Percentiles rank a stretch among this genome's conserved stretches.
These are phyloP conservation scores for Colletotrichum tabaci DNA, from an alignment of 2,329 filamentous ascomycete genomes.

Conservation along the genomic window DNA sequence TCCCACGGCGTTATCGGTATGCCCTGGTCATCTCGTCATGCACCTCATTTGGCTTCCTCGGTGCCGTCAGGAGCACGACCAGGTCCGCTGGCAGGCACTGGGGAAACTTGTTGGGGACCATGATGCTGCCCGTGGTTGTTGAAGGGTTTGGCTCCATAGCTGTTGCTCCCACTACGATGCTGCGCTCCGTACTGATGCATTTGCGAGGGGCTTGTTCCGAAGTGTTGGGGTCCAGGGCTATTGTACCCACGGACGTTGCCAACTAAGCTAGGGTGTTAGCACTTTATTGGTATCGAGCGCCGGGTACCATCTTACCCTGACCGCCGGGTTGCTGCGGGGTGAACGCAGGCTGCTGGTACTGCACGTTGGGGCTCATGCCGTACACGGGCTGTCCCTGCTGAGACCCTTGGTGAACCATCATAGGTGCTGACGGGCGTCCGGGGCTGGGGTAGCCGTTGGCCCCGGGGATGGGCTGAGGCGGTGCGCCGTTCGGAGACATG, in stretches of 20 bases:
- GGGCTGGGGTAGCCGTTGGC: constrained; percentile 91
- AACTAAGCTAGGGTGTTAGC: constrained; percentile 65
- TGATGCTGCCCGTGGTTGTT: constrained; percentile 53
- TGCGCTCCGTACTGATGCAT: constrained; percentile 74
- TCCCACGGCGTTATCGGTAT: constrained; percentile 22
- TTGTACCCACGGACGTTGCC: constrained; percentile 73
- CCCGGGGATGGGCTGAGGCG: constrained; percentile 73
- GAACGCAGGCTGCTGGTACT: constrained; percentile 83
- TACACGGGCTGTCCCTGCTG: constrained; percentile 88
- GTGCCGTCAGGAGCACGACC: constrained; percentile 55
- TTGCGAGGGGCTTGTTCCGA: constrained; percentile 76
- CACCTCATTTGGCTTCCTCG: constrained; percentile 62
- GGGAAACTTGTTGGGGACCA: constrained; percentile 58
- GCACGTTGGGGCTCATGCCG: constrained; percentile 82
- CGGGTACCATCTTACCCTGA: constrained; percentile 73
- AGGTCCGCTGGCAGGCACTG: constrained; percentile 52
- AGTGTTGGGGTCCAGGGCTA: constrained; percentile 73
- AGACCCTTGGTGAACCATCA: constrained; percentile 96
- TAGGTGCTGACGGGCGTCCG: constrained; percentile 81
- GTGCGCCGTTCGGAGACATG: constrained; percentile 71
- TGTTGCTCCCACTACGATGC: constrained; percentile 72
- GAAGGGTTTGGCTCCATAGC: constrained; percentile 66
- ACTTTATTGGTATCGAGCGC: constrained; percentile 42
- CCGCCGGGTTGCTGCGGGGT: constrained; percentile 76
- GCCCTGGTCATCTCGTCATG: constrained; percentile 28